A percentile compares a stretch with the other conserved stretches of the same genome.
phyloP scores from a whole-genome alignment of 2,329 filamentous ascomycete species.

The Cladophialophora immunda region DNA sequence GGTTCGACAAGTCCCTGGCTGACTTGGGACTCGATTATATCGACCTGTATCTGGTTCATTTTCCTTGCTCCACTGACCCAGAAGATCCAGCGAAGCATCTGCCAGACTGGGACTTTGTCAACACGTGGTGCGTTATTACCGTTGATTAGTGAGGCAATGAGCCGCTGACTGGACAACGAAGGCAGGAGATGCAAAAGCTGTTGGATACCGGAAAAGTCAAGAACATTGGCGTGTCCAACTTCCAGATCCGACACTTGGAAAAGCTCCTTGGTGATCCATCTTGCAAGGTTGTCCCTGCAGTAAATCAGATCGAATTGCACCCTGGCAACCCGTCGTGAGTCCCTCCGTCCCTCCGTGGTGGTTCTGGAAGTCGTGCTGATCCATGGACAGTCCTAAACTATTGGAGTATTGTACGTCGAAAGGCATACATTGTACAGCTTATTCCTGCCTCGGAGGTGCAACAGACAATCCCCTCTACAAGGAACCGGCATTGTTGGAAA shows the following conservation, averaged over 20 bases:
- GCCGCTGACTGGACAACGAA: conserved; percentile 49
- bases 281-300: conserved; percentile 45
- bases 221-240: conserved; percentile 78
- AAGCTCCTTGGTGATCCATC: conserved; percentile 46
- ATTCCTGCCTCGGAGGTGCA: conserved; percentile 75
- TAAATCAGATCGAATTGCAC: conserved; percentile 45
- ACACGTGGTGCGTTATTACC: conserved; percentile 27
- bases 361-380: conserved; percentile 7
- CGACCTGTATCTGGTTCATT: conserved; percentile 69
- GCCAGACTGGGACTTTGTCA: conserved; percentile 58
- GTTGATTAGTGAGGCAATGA: background rate
- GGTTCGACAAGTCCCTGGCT: conserved; percentile 64
- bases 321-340: conserved; percentile 38
- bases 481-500: conserved; percentile 24
- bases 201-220: conserved; percentile 65
- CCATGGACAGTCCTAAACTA: conserved; percentile 65
- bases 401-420: conserved; percentile 75
- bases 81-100: conserved; percentile 32
- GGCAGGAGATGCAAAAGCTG: conserved; percentile 69
- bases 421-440: conserved; percentile 70
- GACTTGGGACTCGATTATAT: conserved; percentile 72
- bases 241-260: conserved; percentile 55
- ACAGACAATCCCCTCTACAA: conserved; percentile 74
- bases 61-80: conserved; percentile 45
- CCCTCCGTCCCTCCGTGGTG: too few species aligned